Evolutionary conservation across 164 flowering plant genomes (phyloP), one percentile per base, ranked within the genome.

Genomic region (Vitis rupestris): DNA sequence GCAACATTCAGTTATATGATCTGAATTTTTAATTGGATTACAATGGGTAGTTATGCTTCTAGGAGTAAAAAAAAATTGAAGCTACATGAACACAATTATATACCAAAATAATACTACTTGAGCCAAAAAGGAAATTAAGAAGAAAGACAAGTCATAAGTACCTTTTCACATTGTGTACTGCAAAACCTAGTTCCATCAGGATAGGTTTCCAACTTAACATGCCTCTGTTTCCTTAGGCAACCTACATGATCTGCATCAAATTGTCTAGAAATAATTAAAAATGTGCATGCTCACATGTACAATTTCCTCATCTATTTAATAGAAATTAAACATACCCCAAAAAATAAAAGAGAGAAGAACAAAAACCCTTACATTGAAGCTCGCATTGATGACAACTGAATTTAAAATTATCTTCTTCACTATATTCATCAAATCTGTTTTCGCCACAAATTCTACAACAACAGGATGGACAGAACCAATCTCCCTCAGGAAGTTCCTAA

Each of bases 141-240:
- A 47, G 11, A 14, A 44, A 13, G 50, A 44, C 14, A 9, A 13
- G 54, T 11, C 10, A 52, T 0, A 59, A 44, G 49, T 80, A 86
- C 93, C 80, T 79, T 66, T 64, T 79, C 75, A 65, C 98, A 93
- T 27, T 61, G 68, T 61, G 67, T 79, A 69, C 85, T 74, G 77
- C 98, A 93, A 69, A 88, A 91, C 90, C 87, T 82, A 63, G 72
- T 67, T 56, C 75, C 82, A 37, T 67, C 52, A 15, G 79, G 65
- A 56, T 27, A 49, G 61, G 23, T n/a, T 14, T 75, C 68, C 62
- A 69, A 62, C 30, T 59, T 65, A 12, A 8, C 13, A 57, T 2
- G 15, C 52, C 76, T 78, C 61, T 67, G 66, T 48, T 75, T 64
- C 58, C 56, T 79, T 51, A 83, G 17, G 77, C 98, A 93, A 0